Evolutionary conservation across 164 flowering plant species (phyloP).

Genomic region (Aristolochia contorta): DNA sequence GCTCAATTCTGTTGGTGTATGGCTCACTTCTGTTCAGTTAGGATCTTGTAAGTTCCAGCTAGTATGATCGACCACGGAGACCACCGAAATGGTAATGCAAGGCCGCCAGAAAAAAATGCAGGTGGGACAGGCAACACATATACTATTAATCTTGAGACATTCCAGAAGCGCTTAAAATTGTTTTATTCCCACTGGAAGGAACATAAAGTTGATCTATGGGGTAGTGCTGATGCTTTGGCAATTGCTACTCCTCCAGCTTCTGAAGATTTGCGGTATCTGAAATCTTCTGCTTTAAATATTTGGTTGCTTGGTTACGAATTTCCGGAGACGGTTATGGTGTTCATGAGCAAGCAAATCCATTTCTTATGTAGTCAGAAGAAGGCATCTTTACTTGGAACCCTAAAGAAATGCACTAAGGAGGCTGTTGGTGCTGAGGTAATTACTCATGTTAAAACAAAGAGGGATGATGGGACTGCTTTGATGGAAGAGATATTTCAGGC

Average conservation of each 20-base stretch:
- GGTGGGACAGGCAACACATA: slow-evolving; percentile 13
- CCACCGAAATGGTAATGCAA: slow-evolving; percentile 21
- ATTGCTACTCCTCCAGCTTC: slow-evolving; percentile 73
- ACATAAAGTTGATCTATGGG: slow-evolving; percentile 43
- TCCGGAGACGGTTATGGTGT: slow-evolving; percentile 80
- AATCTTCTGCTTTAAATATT: slow-evolving; percentile 63
- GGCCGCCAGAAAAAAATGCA: slow-evolving; percentile 11
- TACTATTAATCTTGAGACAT: slow-evolving; percentile 33
- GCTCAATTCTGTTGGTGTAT: too few species aligned
- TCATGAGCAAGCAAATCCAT: slow-evolving; percentile 52
- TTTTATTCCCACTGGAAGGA: slow-evolving; percentile 58
- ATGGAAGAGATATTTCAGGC: slow-evolving; percentile 42
- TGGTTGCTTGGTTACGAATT: slow-evolving; percentile 82
- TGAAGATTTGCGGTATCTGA: slow-evolving; percentile 61
- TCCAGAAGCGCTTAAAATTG: slow-evolving; percentile 33
- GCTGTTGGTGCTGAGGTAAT: slow-evolving; percentile 42
- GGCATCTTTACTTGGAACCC: slow-evolving; percentile 47
- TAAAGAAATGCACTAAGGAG: slow-evolving; percentile 41
- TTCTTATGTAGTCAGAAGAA: slow-evolving; percentile 69
- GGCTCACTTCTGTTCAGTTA: too few species aligned
- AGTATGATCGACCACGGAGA: slow-evolving; percentile 31
- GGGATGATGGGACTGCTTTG: slow-evolving; percentile 43
- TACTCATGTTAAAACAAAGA: slow-evolving; percentile 61
- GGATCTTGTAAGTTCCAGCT: too few species aligned
- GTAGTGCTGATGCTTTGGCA: slow-evolving; percentile 35